Evolutionary conservation across 345 rosid genomes (phyloP).

Genomic region (Heritiera fomes): DNA sequence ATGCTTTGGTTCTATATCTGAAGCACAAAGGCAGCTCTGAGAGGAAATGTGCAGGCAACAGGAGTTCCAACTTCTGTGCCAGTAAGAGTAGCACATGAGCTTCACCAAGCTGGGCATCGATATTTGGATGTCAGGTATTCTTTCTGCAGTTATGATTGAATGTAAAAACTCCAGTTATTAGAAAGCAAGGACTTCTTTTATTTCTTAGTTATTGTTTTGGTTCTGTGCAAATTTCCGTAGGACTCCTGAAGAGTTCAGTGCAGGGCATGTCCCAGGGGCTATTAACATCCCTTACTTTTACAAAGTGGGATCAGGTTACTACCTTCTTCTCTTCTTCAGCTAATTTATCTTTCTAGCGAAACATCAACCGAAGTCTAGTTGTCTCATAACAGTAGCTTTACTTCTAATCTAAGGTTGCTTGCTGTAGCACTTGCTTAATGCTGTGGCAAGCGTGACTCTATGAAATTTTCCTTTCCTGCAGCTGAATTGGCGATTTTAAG

Average conservation of each 20-base stretch:
- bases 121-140: conserved; percentile 73
- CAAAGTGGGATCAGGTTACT: conserved; percentile 74
- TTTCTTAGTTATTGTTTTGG: neutral
- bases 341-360: neutral
- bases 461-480: neutral
- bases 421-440: neutral
- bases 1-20: neutral
- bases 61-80: conserved; percentile 83
- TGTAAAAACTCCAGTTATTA: neutral
- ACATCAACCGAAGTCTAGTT: neutral
- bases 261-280: conserved; percentile 79
- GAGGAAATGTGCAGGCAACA: conserved; percentile 42
- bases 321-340: neutral
- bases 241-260: conserved; percentile 80
- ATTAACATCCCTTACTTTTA: conserved; percentile 82
- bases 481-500: neutral
- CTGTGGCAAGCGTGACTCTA: neutral
- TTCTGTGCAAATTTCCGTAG: conserved; percentile 25
- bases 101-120: conserved; percentile 79
- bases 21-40: conserved; percentile 36
- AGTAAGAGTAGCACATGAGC: conserved; percentile 81
- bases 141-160: neutral
- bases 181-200: neutral
- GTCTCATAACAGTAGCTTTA: neutral
- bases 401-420: conserved; percentile 3